phyloP scores from a whole-genome alignment of 2,329 filamentous ascomycete genomes.

The Penicillium sp. region DNA sequence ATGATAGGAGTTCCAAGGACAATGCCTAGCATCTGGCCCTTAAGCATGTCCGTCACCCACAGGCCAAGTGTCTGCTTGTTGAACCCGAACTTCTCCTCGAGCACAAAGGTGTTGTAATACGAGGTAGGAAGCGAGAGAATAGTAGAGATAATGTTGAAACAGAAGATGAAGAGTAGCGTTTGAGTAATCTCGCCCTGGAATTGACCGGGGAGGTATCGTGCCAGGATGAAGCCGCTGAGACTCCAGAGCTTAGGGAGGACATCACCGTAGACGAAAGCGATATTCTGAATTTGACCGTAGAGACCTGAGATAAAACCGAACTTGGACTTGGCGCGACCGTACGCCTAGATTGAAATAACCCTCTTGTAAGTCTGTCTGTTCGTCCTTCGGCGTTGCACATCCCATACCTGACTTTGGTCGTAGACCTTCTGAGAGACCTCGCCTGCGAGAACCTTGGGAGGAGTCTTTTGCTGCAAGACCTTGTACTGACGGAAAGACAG shows the following conservation, averaged over 20 bases:
- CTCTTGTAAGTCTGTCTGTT: constrained; percentile 4
- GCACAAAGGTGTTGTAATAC: constrained; percentile 91
- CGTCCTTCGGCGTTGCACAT: background rate
- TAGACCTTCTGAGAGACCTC: constrained; percentile 89
- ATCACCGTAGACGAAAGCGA: constrained; percentile 87
- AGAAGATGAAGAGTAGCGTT: constrained; percentile 86
- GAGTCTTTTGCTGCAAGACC: constrained; percentile 73
- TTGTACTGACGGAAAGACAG: constrained; percentile 88
- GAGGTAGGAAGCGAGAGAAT: constrained; percentile 74
- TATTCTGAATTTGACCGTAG: constrained; percentile 83
- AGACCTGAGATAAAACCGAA: constrained; percentile 79
- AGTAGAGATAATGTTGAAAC: constrained; percentile 80
- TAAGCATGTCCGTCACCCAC: constrained; percentile 87
- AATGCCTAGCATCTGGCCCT: constrained; percentile 79
- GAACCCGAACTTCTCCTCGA: constrained; percentile 97
- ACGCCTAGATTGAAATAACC: constrained; percentile 56
- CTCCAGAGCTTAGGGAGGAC: constrained; percentile 89
- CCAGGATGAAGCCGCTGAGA: constrained; percentile 71
- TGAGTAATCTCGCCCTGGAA: constrained; percentile 93
- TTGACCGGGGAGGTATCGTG: constrained; percentile 69
- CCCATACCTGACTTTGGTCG: constrained; percentile 78
- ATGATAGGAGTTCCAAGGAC: constrained; percentile 83
- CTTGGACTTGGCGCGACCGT: constrained; percentile 92
- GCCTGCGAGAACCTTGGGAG: constrained; percentile 81
- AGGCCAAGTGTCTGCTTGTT: constrained; percentile 94